A percentile compares a stretch with the other conserved stretches of the same genome.
Evolutionary conservation across 1,139 yeast species (phyloP).

Genomic region (Geotrichum phurueaensis): DNA sequence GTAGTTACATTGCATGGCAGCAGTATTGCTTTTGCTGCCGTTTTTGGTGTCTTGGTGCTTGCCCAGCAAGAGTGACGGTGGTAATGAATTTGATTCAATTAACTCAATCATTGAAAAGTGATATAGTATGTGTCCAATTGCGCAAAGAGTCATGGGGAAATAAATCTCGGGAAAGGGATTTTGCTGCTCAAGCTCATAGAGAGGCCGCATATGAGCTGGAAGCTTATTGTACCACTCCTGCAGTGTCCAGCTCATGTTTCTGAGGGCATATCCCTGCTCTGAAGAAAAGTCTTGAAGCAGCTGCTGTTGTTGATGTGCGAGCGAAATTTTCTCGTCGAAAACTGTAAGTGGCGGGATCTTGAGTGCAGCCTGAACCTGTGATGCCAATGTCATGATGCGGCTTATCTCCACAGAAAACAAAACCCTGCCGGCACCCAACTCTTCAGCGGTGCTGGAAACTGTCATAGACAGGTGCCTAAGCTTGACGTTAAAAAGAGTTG

Average conservation of each 20-base stretch:
- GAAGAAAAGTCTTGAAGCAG: neutral
- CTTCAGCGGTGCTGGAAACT: neutral
- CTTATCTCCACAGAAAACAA: neutral
- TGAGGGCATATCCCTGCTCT: neutral
- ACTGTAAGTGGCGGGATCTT: neutral
- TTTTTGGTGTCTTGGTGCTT: neutral
- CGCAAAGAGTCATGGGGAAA: slow-evolving; percentile 1
- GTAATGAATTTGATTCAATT: neutral
- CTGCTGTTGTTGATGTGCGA: neutral
- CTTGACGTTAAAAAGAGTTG: neutral
- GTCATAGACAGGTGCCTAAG: neutral
- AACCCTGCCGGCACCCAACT: neutral
- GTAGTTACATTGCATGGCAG: neutral
- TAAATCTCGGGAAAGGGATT: slow-evolving; percentile 4
- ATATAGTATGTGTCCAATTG: neutral
- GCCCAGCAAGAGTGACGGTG: neutral
- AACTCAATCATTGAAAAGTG: neutral
- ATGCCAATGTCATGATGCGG: neutral
- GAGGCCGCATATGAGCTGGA: slow-evolving; percentile 6
- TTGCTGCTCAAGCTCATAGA: neutral
- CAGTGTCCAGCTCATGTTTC: neutral
- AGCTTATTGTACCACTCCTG: neutral
- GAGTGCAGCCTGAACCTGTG: neutral
- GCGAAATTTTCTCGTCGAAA: neutral
- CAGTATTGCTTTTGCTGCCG: neutral